Evolutionary conservation across 2,329 filamentous ascomycete genomes (phyloP), one percentile per base, ranked within the genome.

Genomic region (Epicoccum nigrum): DNA sequence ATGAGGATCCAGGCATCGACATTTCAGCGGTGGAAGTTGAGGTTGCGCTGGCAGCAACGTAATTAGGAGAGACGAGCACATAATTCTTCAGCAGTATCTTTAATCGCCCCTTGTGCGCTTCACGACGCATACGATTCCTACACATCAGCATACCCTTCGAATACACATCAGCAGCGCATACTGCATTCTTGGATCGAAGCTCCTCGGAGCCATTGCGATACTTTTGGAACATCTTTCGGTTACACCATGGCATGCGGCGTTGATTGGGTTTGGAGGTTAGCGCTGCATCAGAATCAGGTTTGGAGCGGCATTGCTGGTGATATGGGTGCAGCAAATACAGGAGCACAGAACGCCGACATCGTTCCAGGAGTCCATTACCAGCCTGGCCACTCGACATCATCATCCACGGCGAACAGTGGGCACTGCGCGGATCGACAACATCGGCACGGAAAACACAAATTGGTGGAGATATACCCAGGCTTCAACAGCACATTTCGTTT

Each of bases 161-260:
- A 37, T 13, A 40, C 16, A 46, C 27, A 39, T 17, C 43, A 42
- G 25, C 19, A 52, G 38, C 38, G 49, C 49, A 44, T 52, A 38
- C 44, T 43, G 33, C 43, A 44, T 39, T 44, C 15, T 39, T 25
- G 44, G 28, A 39, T 52, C 49, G 38, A 52, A 47, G 32, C 49
- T 52, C 43, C 39, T 52, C 33, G 49, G 44, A 52, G 44, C 28
- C 43, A 45, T 41, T 51, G 41, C 47, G 34, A 41, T 40, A 45
- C 35, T 33, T 47, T 43, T n/a, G 43, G 28, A 32, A 52, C 17
- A 34, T 35, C 38, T 52, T 47, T 52, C 28, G 39, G 43, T 43
- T 52, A 52, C 21, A 47, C 43, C 49, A 43, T 52, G 43, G 43
- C 43, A 39, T 47, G 43, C 49, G 44, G 49, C 49, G 43, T 52